Evolutionary conservation across 2,329 filamentous ascomycete species (phyloP), one percentile per base, ranked within the genome.

Genomic region (Aspergillus sp.): DNA sequence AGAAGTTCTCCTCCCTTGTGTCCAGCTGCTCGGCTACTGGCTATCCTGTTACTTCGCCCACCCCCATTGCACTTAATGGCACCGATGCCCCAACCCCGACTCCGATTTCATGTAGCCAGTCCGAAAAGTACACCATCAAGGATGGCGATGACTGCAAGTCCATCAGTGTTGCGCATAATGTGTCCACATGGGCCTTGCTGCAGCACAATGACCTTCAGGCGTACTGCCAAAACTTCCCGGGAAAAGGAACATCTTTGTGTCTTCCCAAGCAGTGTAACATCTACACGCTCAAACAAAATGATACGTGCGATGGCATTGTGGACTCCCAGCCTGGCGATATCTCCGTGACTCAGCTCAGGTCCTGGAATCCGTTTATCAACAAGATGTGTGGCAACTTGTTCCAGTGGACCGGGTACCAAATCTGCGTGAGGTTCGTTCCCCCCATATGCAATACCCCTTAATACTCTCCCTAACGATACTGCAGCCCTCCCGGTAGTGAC

Each of bases 11-110:
- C 7, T 58, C 51, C 15, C 33, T 54, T 4, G 54, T 51, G 9
- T 58, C 56, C 50, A 60, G 54, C 30, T 62, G 60, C 37, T 22
- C 24, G 12, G 58, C 24, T 8, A 51, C 41, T 6, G 50, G 48
- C n/a, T 64, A 60, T 46, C 37, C 57, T 11, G 51, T 55, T 34
- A 54, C 60, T 5, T 58, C 60, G 7, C 60, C 58, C 19, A 12
- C 56, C 12, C 45, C 59, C 11, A 37, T 20, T 24, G 20, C 51
- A 1, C 8, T 54, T 15, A 53, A 52, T 17, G 41, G 19, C 15
- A 39, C 56, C 4, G 27, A 41, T 12, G 30, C 51, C 17, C 37
- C 51, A 27, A 27, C 24, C 13, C 7, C 45, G 15, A 54, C 37
- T 13, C 44, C 51, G 13, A 8, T 27, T 8, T 42, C 46, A 9